phyloP scores from a whole-genome alignment of 2,329 filamentous ascomycete species.

The Stachybotrys chlorohalonatus region DNA sequence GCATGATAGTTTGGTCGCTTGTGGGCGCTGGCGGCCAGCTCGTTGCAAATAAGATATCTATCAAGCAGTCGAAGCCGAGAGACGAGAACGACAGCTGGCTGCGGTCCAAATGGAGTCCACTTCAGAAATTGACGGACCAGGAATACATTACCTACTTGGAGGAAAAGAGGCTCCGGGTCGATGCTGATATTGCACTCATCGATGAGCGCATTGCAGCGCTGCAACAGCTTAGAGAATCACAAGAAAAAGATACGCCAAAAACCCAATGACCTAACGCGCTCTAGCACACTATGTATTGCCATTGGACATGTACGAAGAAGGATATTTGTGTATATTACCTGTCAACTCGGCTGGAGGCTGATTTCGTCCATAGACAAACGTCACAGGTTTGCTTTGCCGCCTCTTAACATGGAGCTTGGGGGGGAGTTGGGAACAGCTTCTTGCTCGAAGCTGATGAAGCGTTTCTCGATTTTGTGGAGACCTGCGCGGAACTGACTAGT shows the following conservation, averaged over 20 bases:
- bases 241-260: background rate
- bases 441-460: too few relatives aligned
- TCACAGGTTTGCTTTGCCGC: too few relatives aligned
- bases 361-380: too few relatives aligned
- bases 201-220: slow-evolving; percentile 60
- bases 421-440: too few relatives aligned
- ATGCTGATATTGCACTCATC: slow-evolving; percentile 69
- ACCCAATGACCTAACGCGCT: background rate
- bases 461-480: too few relatives aligned
- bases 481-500: too few relatives aligned
- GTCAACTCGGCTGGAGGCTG: too few relatives aligned
- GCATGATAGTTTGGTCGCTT: slow-evolving; percentile 37
- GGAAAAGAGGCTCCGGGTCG: slow-evolving; percentile 61
- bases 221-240: slow-evolving; percentile 2
- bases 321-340: too few relatives aligned
- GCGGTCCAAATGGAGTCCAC: slow-evolving; percentile 59
- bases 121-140: slow-evolving; percentile 60
- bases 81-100: slow-evolving; percentile 32
- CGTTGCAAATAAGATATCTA: slow-evolving; percentile 21
- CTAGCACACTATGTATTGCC: too few relatives aligned
- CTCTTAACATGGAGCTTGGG: too few relatives aligned
- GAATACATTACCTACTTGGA: slow-evolving; percentile 64
- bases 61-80: slow-evolving; percentile 16
- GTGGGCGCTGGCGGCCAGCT: slow-evolving; percentile 30
- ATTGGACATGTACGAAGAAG: too few relatives aligned